Conservation (phyloP, 108 stramenopile genomes). For the Tribonema minus region DNA sequence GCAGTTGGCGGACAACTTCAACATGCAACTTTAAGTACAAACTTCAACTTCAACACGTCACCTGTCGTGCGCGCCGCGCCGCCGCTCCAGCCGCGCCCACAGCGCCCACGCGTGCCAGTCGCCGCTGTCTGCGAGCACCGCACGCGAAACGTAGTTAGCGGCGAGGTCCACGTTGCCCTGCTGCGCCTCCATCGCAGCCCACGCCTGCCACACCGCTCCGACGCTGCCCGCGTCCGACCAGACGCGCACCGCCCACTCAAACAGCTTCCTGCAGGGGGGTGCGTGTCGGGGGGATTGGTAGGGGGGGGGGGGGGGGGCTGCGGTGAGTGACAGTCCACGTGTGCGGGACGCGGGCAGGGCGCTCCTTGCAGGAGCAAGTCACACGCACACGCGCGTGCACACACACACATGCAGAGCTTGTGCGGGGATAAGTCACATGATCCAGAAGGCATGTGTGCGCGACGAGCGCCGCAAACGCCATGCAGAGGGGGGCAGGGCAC, state of each 20-base stretch:
- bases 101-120: background rate
- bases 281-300: too few species aligned
- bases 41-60: too few species aligned
- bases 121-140: background rate
- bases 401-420: too few species aligned
- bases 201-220: background rate
- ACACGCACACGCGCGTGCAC: background rate
- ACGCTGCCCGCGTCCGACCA: background rate
- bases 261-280: background rate
- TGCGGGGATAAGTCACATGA: too few species aligned
- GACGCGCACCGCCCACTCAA: background rate
- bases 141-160: background rate
- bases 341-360: too few species aligned
- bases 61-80: background rate
- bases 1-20: background rate
- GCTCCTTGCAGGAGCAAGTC: background rate
- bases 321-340: too few species aligned
- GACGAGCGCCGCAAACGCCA: too few species aligned
- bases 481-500: too few species aligned
- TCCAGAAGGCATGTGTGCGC: too few species aligned
- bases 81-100: background rate
- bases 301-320: too few species aligned
- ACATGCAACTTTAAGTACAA: too few species aligned
- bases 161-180: background rate
- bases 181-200: background rate